Evolutionary conservation across 2,329 filamentous ascomycete species (phyloP), one percentile per base, ranked within the genome.

Genomic region (Phialophora expanda): DNA sequence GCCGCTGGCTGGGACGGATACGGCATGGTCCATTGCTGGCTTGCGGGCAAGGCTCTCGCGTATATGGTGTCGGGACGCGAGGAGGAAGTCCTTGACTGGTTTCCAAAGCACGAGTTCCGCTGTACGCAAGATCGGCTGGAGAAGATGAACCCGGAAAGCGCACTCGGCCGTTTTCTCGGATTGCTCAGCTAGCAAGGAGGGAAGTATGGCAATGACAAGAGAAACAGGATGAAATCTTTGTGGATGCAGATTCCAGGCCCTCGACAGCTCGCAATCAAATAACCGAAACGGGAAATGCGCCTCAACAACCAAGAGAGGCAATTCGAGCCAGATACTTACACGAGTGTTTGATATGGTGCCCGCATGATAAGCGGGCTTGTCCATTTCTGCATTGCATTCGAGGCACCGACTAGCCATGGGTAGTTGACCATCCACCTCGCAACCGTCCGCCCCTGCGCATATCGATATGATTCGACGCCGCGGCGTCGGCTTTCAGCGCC

Each of bases 21-120:
- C 57, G 74, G 75, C 2, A 75, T 76, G 75, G 68, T 67, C n/a
- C 73, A 74, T 59, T 71, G 68, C 60, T 75, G 72, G 74, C 46
- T 73, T 44, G 64, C 62, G 14, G 74, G 74, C 1, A 69, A 74
- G 60, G 74, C 72, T 5, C 55, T 75, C 38, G 73, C 71, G 17
- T 53, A 50, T 9, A 73, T 74, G 69, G 68, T 68, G 1, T 44
- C 67, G 20, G 72, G 67, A 7, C 61, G 59, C 26, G 64, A 70
- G 53, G 54, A 51, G 41, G 65, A 67, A 14, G 44, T 67, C 20
- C 32, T 26, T 4, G 62, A 62, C 12, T 70, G 69, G 66, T 69
- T 69, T 41, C 69, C 67, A 2, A 61, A 46, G 38, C 26, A 66
- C 6, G 69, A 70, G 56, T 70, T 68, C 32, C 56, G 60, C 3